Evolutionary conservation across 2,329 filamentous ascomycete genomes (phyloP).

Genomic region (Alternaria gaisen): DNA sequence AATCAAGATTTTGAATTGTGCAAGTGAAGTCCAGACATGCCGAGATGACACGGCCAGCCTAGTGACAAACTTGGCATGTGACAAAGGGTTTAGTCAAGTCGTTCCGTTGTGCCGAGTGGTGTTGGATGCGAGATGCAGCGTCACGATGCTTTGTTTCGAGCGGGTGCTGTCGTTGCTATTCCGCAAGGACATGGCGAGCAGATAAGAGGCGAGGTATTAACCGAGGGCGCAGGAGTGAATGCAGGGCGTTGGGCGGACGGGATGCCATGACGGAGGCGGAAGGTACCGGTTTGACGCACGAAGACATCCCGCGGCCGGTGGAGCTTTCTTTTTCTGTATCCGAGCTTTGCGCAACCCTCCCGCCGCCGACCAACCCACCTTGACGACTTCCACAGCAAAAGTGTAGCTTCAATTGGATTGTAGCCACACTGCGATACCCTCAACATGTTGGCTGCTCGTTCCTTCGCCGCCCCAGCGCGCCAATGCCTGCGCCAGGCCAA

Average conservation of each 20-base stretch:
- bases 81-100: too few species aligned
- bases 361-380: slow-evolving; percentile 28
- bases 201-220: background rate
- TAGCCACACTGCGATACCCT: slow-evolving; percentile 37
- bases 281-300: slow-evolving; percentile 14
- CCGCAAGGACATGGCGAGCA: background rate
- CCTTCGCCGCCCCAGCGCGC: slow-evolving; percentile 77
- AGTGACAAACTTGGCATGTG: too few species aligned
- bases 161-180: background rate
- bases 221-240: background rate
- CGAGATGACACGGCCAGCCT: too few species aligned
- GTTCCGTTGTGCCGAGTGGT: too few species aligned
- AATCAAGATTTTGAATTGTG: too few species aligned
- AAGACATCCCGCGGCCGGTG: slow-evolving; percentile 27
- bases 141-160: too few species aligned
- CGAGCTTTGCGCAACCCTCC: slow-evolving; percentile 40
- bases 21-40: too few species aligned
- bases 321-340: slow-evolving; percentile 42
- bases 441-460: slow-evolving; percentile 85
- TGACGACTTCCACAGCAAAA: slow-evolving; percentile 39
- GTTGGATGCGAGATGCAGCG: too few species aligned
- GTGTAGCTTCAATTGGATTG: slow-evolving; percentile 48
- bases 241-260: background rate
- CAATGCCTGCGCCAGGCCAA: slow-evolving; percentile 77
- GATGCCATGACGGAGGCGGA: slow-evolving; percentile 1